These are phyloP conservation scores for Penicillium dipodomyicola DNA, from an alignment of 495 filamentous ascomycete genomes.

Conservation along the genomic window DNA sequence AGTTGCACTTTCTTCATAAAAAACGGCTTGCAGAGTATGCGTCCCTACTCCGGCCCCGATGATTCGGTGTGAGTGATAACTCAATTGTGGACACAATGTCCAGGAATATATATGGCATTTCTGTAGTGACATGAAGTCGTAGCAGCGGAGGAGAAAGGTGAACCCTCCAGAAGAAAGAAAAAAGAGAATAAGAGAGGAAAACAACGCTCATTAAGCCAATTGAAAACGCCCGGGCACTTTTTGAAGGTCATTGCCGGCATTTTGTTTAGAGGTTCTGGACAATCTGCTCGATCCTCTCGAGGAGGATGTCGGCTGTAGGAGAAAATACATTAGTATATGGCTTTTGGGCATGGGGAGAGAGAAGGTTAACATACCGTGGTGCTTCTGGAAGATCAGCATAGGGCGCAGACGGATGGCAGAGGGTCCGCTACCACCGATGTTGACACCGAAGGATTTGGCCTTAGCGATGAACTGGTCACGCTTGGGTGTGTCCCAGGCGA, in stretches of 20 bases:
- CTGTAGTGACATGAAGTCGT: conserved; percentile 26
- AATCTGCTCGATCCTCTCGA: conserved; percentile 74
- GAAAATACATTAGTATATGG: conserved; percentile 22
- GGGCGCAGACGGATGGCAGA: conserved; percentile 81
- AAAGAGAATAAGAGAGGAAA: conserved; percentile 5
- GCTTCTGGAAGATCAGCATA: conserved; percentile 94
- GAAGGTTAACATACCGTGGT: conserved; percentile 55
- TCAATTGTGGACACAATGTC: conserved; percentile 20
- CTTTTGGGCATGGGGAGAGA: not conserved
- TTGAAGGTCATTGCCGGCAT: conserved; percentile 8
- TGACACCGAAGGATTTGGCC: conserved; percentile 75
- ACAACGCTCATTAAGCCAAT: conserved; percentile 30
- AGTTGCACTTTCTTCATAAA: not conserved
- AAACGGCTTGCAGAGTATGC: not conserved
- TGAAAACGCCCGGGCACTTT: conserved; percentile 14
- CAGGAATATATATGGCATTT: conserved; percentile 26
- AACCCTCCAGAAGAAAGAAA: conserved; percentile 3
- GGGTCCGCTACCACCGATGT: conserved; percentile 87
- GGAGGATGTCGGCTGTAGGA: conserved; percentile 50
- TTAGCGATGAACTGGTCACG: conserved; percentile 80
- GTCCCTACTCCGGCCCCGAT: not conserved
- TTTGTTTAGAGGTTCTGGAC: conserved; percentile 53
- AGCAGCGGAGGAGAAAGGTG: conserved; percentile 7
- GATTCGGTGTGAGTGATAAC: conserved; percentile 11
- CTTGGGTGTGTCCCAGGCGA: conserved; percentile 88